These are phyloP conservation scores for Pseudocercospora macadamiae DNA, from an alignment of 2,329 filamentous ascomycete genomes.

Conservation along the genomic window DNA sequence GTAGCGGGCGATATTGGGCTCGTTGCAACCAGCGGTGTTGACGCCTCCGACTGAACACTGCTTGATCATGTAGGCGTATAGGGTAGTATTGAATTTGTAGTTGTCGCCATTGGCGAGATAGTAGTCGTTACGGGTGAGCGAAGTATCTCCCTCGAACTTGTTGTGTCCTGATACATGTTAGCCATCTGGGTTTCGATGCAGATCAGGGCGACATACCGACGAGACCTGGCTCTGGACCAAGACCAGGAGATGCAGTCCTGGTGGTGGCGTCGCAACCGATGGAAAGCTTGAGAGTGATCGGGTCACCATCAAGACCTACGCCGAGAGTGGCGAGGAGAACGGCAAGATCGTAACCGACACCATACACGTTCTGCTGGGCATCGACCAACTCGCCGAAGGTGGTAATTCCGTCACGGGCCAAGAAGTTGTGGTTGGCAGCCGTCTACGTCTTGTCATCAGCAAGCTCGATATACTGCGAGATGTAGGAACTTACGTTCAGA, in stretches of 20 bases:
- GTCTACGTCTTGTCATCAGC: conserved; percentile 41
- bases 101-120: conserved; percentile 42
- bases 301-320: conserved; percentile 46
- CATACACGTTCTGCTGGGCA: conserved; percentile 51
- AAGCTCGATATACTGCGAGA: neutral
- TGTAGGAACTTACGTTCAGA: conserved; percentile 2
- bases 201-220: too few species aligned
- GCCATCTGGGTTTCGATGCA: too few species aligned
- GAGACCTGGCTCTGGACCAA: conserved; percentile 46
- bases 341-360: conserved; percentile 49
- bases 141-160: conserved; percentile 49
- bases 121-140: conserved; percentile 48
- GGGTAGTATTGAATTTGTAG: conserved; percentile 46
- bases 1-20: conserved; percentile 44
- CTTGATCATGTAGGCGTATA: conserved; percentile 45
- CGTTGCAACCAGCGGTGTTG: conserved; percentile 36
- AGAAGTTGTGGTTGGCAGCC: conserved; percentile 50
- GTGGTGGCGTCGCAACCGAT: conserved; percentile 51
- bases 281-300: conserved; percentile 46
- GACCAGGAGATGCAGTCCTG: conserved; percentile 41
- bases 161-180: too few species aligned
- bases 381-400: conserved; percentile 47
- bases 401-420: conserved; percentile 47
- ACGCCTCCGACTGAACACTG: neutral
- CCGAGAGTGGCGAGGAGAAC: conserved; percentile 45